Base-by-base conservation (phyloP, 257 asterid genomes). In the Mitragyna speciosa region DNA sequence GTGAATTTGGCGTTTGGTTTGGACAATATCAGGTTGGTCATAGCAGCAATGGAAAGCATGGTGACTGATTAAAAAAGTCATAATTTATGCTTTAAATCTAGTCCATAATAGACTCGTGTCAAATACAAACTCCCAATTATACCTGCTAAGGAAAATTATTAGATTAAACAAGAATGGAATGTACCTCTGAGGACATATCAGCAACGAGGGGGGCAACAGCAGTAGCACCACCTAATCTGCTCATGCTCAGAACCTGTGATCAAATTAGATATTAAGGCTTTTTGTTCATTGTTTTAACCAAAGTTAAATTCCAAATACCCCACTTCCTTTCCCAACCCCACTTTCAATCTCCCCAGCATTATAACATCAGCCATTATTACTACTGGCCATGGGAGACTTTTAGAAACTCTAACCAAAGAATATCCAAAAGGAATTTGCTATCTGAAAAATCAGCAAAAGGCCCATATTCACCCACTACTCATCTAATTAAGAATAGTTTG, bases 141-240 rank as follows among this genome's bases (percentile, higher is more conserved):
- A 36, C 41, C 4, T 4, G 4, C 41, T 36, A 36, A 36, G 41
- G 41, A 36, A 36, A 4, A 36, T 36, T 36, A 36, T 2, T 36
- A 36, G 41, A 36, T 36, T 36, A 36, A 36, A 36, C 41, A 36
- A 36, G 41, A 36, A 17, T 17, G 47, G 3, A 54, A 24, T n/a
- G 14, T 86, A 94, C 98, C 98, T 93, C 93, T 26, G 93, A 86
- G 67, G 97, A 90, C 72, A 82, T 83, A 87, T 87, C 94, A 85
- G 91, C 91, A 56, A 88, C 91, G 17, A 84, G 85, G 33, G 97
- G 98, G 51, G 94, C 92, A 82, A 86, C 93, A 78, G 96, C 90
- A 79, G 90, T 89, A 71, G 97, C 98, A 84, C 97, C 97, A 31
- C 98, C 99, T 83, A 95, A 86, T 85, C 99, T 90, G 82, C 98